Evolutionary conservation across 169 alveolate species (phyloP).

Genomic region (Plasmodium coatneyi): DNA sequence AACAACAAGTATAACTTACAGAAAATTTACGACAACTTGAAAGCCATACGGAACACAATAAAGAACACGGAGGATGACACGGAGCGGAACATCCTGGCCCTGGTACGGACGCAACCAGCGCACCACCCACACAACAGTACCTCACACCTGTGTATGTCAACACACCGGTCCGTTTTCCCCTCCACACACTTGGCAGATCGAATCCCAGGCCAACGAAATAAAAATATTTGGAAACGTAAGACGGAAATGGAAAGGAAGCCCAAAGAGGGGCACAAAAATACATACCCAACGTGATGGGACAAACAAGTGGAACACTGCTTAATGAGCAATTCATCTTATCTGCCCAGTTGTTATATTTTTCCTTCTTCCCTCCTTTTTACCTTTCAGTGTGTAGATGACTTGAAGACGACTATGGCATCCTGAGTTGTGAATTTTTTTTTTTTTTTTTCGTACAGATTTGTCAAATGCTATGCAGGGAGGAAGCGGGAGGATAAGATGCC

Average conservation of each 20-base stretch:
- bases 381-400: conserved; percentile 47
- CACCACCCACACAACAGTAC: neutral
- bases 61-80: conserved; percentile 66
- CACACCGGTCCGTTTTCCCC: neutral
- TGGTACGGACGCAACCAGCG: neutral
- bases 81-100: conserved; percentile 31
- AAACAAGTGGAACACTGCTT: neutral
- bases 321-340: neutral
- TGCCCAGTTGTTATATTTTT: neutral
- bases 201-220: conserved; percentile 67
- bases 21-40: conserved; percentile 26
- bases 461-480: neutral
- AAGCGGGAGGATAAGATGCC: neutral
- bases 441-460: neutral
- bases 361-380: neutral
- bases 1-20: conserved; percentile 24
- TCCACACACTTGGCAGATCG: conserved; percentile 4
- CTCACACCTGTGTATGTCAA: neutral
- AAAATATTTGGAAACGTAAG: conserved; percentile 68
- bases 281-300: neutral
- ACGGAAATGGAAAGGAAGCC: neutral
- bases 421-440: conserved; percentile 1
- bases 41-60: conserved; percentile 43
- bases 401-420: conserved; percentile 41
- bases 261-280: neutral